Evolutionary conservation across 352 stramenopile species (phyloP).

Genomic region (Pythium utonaiense): DNA sequence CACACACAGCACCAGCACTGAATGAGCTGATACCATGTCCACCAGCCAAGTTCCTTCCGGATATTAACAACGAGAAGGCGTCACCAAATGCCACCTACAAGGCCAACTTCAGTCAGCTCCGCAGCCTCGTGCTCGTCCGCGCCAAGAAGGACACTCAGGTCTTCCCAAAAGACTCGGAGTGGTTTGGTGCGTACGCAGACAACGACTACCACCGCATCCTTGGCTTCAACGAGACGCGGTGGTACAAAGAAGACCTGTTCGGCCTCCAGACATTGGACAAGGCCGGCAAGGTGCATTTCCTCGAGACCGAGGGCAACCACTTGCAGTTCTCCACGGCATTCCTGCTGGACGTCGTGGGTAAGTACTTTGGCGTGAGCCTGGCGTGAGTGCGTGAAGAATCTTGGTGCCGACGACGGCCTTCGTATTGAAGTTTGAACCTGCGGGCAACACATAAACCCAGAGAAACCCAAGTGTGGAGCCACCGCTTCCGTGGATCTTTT

Average conservation of each 20-base stretch:
- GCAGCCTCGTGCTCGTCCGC: constrained; percentile 88
- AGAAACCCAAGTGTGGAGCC: constrained; percentile 19
- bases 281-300: constrained; percentile 87
- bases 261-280: constrained; percentile 85
- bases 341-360: constrained; percentile 73
- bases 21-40: background rate
- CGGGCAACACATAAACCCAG: background rate
- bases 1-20: background rate
- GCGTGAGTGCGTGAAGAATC: constrained; percentile 5
- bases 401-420: background rate
- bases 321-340: constrained; percentile 86
- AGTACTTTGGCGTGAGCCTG: constrained; percentile 60
- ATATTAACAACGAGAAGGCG: constrained; percentile 90
- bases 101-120: constrained; percentile 82
- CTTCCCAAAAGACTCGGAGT: constrained; percentile 80
- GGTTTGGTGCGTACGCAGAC: constrained; percentile 86
- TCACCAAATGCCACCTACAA: constrained; percentile 79
- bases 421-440: background rate
- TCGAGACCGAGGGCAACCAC: constrained; percentile 89
- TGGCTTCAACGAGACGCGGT: constrained; percentile 90
- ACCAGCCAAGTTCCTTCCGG: constrained; percentile 70
- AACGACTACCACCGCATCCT: constrained; percentile 67
- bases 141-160: constrained; percentile 90
- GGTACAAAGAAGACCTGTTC: constrained; percentile 92
- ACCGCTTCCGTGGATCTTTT: constrained; percentile 8